Evolutionary conservation across 148 eudicot species (phyloP).

Genomic region (Spergularia marina): DNA sequence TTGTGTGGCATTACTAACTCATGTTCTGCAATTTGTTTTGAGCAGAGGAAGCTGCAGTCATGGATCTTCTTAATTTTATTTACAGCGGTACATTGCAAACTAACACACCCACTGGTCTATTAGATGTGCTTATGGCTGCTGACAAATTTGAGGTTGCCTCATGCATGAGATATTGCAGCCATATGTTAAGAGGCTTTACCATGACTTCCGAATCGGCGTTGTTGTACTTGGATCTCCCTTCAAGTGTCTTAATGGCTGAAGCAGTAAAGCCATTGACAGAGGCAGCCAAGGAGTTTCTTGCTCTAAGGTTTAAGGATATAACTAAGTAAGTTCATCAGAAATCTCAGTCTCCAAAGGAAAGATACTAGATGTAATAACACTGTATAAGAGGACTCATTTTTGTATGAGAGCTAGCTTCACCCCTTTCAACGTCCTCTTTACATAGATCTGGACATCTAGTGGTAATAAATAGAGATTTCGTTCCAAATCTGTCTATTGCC

Average conservation of each 20-base stretch:
- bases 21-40: slow-evolving; percentile 14
- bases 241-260: slow-evolving; percentile 56
- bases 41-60: slow-evolving; percentile 82
- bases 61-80: slow-evolving; percentile 81
- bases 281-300: slow-evolving; percentile 62
- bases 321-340: slow-evolving; percentile 43
- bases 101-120: slow-evolving; percentile 47
- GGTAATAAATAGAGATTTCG: neutral
- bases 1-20: neutral
- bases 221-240: slow-evolving; percentile 70
- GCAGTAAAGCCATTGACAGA: slow-evolving; percentile 70
- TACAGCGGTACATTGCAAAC: slow-evolving; percentile 51
- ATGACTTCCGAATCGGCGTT: slow-evolving; percentile 78
- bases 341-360: neutral
- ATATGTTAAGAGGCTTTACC: slow-evolving; percentile 41
- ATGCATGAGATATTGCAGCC: slow-evolving; percentile 76
- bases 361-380: neutral
- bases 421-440: neutral
- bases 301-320: slow-evolving; percentile 54
- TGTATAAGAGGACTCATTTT: too few relatives aligned
- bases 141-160: slow-evolving; percentile 78
- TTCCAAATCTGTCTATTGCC: neutral
- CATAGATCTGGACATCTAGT: too few relatives aligned
- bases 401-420: neutral
- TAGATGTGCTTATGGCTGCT: slow-evolving; percentile 86